phyloP scores from a whole-genome alignment of 2,329 filamentous ascomycete genomes.

The Fusarium oxysporum region DNA sequence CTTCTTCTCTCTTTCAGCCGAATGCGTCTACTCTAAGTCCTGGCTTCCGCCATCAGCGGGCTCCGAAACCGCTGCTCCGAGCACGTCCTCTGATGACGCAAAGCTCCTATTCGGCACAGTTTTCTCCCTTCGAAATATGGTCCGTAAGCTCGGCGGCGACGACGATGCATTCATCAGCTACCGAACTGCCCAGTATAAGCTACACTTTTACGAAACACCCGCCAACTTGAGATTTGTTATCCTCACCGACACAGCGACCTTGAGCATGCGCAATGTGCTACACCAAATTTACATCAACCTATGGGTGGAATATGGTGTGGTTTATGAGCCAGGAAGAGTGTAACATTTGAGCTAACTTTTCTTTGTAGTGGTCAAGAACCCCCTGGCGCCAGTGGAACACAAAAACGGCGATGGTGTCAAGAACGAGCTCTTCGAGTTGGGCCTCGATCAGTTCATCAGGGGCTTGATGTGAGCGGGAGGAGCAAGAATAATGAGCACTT shows the following conservation, averaged over 20 bases:
- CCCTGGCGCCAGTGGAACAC: constrained; percentile 75
- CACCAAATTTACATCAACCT: constrained; percentile 99
- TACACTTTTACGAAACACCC: constrained; percentile 99
- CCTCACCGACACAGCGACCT: constrained; percentile 88
- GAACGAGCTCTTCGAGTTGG: constrained; percentile 78
- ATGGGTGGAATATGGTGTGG: constrained; percentile 91
- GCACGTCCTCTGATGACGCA: constrained; percentile 77
- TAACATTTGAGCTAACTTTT: background rate
- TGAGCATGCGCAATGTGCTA: constrained; percentile 92
- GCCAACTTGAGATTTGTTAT: constrained; percentile 97
- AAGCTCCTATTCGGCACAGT: constrained; percentile 98
- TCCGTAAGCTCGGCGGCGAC: constrained; percentile 90
- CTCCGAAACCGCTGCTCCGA: constrained; percentile 35
- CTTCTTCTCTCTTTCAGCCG: constrained; percentile 69
- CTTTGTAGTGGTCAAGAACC: constrained; percentile 74
- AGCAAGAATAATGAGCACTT: background rate
- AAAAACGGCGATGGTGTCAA: constrained; percentile 75
- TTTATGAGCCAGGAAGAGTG: background rate
- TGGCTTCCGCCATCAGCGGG: constrained; percentile 72
- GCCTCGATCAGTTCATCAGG: constrained; percentile 81
- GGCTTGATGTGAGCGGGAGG: constrained; percentile 64
- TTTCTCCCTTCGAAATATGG: constrained; percentile 97
- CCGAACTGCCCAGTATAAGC: constrained; percentile 93
- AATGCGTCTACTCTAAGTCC: constrained; percentile 94
- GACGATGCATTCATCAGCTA: constrained; percentile 97